Base-by-base conservation (phyloP, 345 rosid species). In the Ceriops tagal region DNA sequence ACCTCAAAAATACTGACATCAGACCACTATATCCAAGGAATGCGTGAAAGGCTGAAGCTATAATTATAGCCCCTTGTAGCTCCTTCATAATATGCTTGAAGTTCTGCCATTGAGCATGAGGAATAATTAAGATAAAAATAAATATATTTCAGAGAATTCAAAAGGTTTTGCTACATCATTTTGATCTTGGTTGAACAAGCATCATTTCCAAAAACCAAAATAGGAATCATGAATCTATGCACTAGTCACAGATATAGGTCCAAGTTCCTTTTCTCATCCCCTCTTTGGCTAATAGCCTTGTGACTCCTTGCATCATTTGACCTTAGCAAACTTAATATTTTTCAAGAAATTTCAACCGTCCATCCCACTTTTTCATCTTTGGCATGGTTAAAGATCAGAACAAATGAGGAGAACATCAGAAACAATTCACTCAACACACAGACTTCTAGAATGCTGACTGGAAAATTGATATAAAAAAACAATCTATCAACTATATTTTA, bases 41-140 rank as follows among this genome's bases (percentile, higher is more conserved):
- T 47, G 82, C 77, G 77, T 93, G 99, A 80, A 93, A 93, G 72
- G 92, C 87, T 53, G 99, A 93, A 82, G 87, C 93, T 61, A 91
- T 80, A 65, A 93, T 89, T 51, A 91, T 71, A 62, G 99, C 93
- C 67, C 99, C 99, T 66, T 91, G 99, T 59, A 93, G 84, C 82
- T 85, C 88, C 81, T 87, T 93, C 99, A 93, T 93, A 55, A 89
- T 85, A 80, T 91, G 99, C 87, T 88, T 93, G 83, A 93, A 93
- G 73, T 81, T 88, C 99, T 95, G 89, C 72, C 75, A 71, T 39
- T 53, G 39, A 10, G 65, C 74, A 72, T 39, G 53, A 28, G 16
- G 61, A 75, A 77, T 37, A 52, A 51, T 53, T 64, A 51, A 22
- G 24, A 59, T 24, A 65, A 30, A 67, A 59, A 13, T 28, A 46